Evolutionary conservation across 2,329 filamentous ascomycete genomes (phyloP).

Genomic region (Stagonosporopsis rhizophila): DNA sequence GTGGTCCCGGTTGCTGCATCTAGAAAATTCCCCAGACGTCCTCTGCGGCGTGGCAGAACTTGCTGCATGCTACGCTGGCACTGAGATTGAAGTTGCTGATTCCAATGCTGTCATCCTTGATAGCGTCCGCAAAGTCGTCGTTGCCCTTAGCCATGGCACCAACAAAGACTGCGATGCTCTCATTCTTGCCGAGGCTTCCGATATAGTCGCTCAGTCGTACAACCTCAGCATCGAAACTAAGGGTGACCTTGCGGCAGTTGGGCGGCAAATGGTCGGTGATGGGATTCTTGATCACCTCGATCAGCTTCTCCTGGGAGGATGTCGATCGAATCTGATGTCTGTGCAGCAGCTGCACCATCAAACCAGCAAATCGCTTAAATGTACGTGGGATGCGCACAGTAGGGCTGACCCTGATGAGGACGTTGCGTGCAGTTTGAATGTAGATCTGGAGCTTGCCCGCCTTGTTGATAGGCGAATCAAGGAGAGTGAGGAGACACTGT

Average conservation of each 20-base stretch:
- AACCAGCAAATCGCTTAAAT: conserved; percentile 97
- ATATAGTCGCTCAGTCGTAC: conserved; percentile 91
- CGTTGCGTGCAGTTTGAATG: conserved; percentile 96
- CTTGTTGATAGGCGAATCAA: conserved; percentile 99
- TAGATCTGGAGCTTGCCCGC: conserved; percentile 97
- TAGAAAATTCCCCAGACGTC: conserved; percentile 95
- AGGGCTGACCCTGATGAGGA: conserved; percentile 97
- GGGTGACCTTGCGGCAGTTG: conserved; percentile 96
- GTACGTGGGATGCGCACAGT: conserved; percentile 96
- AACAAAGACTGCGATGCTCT: conserved; percentile 97
- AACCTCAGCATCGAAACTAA: conserved; percentile 90
- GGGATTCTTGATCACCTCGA: conserved; percentile 97
- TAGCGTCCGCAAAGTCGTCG: conserved; percentile 92
- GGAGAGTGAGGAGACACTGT: conserved; percentile 93
- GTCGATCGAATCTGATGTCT: conserved; percentile 95
- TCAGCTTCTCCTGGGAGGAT: conserved; percentile 94
- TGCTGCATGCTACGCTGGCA: conserved; percentile 98
- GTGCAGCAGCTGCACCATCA: conserved; percentile 98
- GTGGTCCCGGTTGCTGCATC: conserved; percentile 28
- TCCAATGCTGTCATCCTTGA: conserved; percentile 95
- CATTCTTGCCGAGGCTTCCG: conserved; percentile 75
- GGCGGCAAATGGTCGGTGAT: conserved; percentile 96
- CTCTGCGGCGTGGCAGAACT: conserved; percentile 98
- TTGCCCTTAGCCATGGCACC: conserved; percentile 98
- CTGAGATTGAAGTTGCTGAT: conserved; percentile 98